Evolutionary conservation across 495 filamentous ascomycete species (phyloP), one percentile per base, ranked within the genome.

Genomic region (Extremus antarcticus): DNA sequence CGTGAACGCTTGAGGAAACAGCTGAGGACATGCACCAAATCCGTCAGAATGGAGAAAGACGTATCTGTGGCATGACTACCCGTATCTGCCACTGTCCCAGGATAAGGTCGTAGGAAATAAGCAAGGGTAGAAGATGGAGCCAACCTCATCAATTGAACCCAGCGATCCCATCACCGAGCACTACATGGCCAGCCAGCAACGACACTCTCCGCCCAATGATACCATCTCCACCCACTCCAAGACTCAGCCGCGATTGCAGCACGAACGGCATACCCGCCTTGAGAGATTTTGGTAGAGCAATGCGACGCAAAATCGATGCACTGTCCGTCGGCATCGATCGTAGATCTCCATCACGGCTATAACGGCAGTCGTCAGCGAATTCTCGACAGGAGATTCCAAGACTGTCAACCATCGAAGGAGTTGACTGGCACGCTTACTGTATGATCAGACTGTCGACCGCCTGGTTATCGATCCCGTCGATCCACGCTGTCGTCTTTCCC

Each of bases 61-160:
- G n/a, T n/a, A n/a, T n/a, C n/a, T n/a, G n/a, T n/a, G n/a, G n/a
- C n/a, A n/a, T n/a, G n/a, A n/a, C n/a, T n/a, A n/a, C n/a, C n/a
- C n/a, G n/a, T n/a, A n/a, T n/a, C n/a, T n/a, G n/a, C n/a, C n/a
- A n/a, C n/a, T n/a, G n/a, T n/a, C n/a, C n/a, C n/a, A n/a, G n/a
- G n/a, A n/a, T n/a, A n/a, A n/a, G n/a, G n/a, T n/a, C n/a, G n/a
- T n/a, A n/a, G n/a, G n/a, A n/a, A n/a, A n/a, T n/a, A n/a, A n/a
- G n/a, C n/a, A n/a, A n/a, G n/a, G n/a, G n/a, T n/a, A n/a, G n/a
- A n/a, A n/a, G n/a, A n/a, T n/a, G n/a, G n/a, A n/a, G n/a, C n/a
- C n/a, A n/a, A n/a, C n/a, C n/a, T n/a, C 35, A 39, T 50, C 47
- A 50, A 50, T 50, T 50, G 10, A 17, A 50, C 17, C 47, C 47